Evolutionary conservation across 352 stramenopile species (phyloP), one percentile per base, ranked within the genome.

Genomic region (Phytophthora pinifolia): DNA sequence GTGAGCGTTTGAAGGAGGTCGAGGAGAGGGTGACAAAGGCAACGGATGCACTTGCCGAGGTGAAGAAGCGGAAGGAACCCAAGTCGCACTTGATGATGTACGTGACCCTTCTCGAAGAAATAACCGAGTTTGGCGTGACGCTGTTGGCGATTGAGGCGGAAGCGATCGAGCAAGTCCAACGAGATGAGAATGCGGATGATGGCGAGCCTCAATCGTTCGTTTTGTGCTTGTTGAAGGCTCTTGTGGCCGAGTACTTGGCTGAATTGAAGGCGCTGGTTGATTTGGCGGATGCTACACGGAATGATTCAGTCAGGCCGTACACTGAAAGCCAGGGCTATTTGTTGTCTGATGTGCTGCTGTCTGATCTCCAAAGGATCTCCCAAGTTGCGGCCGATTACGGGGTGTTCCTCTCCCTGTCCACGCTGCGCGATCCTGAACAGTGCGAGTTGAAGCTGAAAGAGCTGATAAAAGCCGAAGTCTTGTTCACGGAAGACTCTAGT

Each of bases 341-440:
- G 51, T 2, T 75, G 41, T 70, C n/a, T 18, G 43, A 76, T 31
- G 15, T 17, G 35, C 29, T 83, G 13, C 33, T 79, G 6, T 29
- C n/a, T 12, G 74, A 84, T 62, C 49, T 91, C 6, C 66, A 74
- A 31, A 72, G 70, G 45, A 44, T 86, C 12, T 47, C 68, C 29
- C 71, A 67, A 25, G 59, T 91, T 39, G 67, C 78, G 22, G 22
- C 46, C 5, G 70, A 87, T n/a, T 82, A 76, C 38, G 60, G 65
- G n/a, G 34, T 84, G 12, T n/a, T 88, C 10, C 60, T 91, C 6
- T 89, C 81, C 0, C 14, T 91, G 9, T 62, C 58, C 25, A 73
- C 64, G 15, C 17, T 91, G 3, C 73, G 74, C 13, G 64, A 89
- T 51, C 56, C 65, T 35, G 61, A 77, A 15, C 39, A 49, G 10